Base-by-base conservation (phyloP, 2,329 filamentous ascomycete genomes). In the Penicillium sp. region DNA sequence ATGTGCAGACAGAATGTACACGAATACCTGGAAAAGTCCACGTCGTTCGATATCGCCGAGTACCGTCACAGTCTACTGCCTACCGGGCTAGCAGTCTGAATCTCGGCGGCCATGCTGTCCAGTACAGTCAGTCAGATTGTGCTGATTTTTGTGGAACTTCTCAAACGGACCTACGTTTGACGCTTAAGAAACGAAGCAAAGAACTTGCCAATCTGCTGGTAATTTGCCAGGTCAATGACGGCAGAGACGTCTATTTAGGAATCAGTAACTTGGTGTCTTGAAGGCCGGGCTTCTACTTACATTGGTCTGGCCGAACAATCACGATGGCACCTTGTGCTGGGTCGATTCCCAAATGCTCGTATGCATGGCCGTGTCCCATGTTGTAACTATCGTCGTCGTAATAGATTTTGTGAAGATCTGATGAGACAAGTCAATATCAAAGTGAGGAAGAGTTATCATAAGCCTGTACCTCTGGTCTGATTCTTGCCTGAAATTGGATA, bases 241-340 rank as follows among this genome's bases (percentile, higher is more conserved):
- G 73, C 72, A n/a, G 73, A 75, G 4, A 77, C 72, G 58, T 77
- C 73, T 74, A 51, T 45, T 48, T 32, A 18, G 24, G 24, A 40
- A 8, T 24, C 5, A 6, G 22, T 46, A 18, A 5, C 8, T 18
- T 41, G 14, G 13, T n/a, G 14, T 42, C 42, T 34, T 11, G 11
- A 13, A 5, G 2, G 11, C 3, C 2, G 18, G 8, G 18, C 14
- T 14, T 53, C 14, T 18, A 2, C 79, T 72, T 69, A 83, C 82
- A 83, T 71, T 86, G 83, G 72, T 87, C 84, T 1, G 84, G 85
- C 13, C 85, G 75, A 8, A 86, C 77, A 54, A 87, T 72, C 0
- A 83, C 75, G 4, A 85, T 57, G 0, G 77, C 79, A 0, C 81
- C 81, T 31, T 67, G 53, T 5, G 68, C 58, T 0, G 75, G 67